Conservation (phyloP, 1,284 basidiomycete species). For the Puccinia triticina region DNA sequence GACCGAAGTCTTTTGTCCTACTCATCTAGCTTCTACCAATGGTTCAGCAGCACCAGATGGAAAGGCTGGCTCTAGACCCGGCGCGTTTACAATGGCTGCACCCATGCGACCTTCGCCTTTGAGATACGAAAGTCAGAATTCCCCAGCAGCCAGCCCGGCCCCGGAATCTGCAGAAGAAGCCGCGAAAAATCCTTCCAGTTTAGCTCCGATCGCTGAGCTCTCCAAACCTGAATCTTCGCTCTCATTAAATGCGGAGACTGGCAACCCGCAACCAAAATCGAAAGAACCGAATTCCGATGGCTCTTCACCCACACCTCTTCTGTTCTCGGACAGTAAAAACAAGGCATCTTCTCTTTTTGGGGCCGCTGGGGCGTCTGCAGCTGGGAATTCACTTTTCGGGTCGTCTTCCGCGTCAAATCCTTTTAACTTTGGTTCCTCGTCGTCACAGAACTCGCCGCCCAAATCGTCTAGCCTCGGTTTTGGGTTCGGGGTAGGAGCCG, state of each 20-base stretch:
- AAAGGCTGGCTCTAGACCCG: constrained; percentile 17
- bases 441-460: neutral
- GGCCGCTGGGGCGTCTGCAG: neutral
- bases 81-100: constrained; percentile 30
- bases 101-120: constrained; percentile 34
- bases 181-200: constrained; percentile 2
- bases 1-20: neutral
- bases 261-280: neutral
- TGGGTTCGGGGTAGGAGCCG: constrained; percentile 9
- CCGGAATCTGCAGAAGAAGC: neutral
- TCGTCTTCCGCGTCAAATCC: constrained; percentile 3
- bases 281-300: neutral
- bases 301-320: neutral
- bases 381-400: constrained; percentile 11
- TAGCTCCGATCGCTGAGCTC: neutral
- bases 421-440: constrained; percentile 22
- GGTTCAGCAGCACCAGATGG: neutral
- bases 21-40: neutral
- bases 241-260: neutral
- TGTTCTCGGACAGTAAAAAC: neutral
- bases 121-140: constrained; percentile 27
- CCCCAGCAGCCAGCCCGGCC: neutral
- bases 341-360: constrained; percentile 6
- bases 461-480: constrained; percentile 32
- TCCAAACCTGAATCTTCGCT: constrained; percentile 11